A percentile compares a stretch with the other conserved stretches of the same genome.
phyloP scores from a whole-genome alignment of 768 basidiomycete species.

The Termitomyces sp. region DNA sequence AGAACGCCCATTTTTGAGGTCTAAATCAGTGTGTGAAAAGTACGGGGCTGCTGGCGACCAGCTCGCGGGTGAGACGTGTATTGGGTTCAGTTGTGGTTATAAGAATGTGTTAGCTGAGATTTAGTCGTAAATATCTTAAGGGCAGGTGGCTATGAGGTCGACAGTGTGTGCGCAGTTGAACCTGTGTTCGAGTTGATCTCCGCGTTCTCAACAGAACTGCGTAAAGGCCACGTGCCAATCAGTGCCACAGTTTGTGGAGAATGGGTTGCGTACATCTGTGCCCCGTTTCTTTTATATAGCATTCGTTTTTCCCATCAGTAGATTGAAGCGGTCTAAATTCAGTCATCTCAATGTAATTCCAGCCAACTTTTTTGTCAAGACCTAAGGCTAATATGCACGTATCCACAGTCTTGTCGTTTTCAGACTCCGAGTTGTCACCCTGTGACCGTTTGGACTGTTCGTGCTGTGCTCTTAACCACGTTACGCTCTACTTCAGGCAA shows the following conservation, averaged over 20 bases:
- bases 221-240: constrained; percentile 1
- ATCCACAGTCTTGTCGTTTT: background rate
- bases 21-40: background rate
- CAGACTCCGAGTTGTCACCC: background rate
- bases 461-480: background rate
- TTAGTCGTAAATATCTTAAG: background rate
- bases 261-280: background rate
- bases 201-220: background rate
- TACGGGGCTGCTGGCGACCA: background rate
- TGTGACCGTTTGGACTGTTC: too few species aligned
- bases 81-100: background rate
- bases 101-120: background rate
- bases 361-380: background rate
- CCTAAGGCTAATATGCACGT: background rate
- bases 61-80: background rate
- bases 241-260: background rate
- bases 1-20: constrained; percentile 43
- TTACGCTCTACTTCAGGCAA: too few species aligned
- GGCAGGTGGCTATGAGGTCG: background rate
- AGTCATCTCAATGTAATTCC: background rate
- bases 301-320: background rate
- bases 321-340: background rate
- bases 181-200: constrained; percentile 1
- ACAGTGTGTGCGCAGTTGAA: background rate
- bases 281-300: background rate